These are phyloP conservation scores for Leccinum subspadiceum DNA, from an alignment of 1,284 basidiomycete genomes.

Conservation along the genomic window DNA sequence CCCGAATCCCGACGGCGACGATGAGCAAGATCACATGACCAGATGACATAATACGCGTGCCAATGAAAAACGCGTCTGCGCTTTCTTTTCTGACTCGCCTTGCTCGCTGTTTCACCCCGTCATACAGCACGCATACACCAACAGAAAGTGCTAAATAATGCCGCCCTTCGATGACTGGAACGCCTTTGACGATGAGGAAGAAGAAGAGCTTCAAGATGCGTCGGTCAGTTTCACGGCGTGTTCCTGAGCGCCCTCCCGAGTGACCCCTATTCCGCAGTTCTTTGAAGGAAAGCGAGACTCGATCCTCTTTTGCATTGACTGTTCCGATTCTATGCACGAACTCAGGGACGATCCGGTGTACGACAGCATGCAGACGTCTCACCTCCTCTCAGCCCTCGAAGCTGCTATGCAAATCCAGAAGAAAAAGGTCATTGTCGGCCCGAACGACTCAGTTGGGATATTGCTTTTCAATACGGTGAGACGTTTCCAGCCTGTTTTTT, in stretches of 20 bases:
- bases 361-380: constrained; percentile 61
- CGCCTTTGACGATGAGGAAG: constrained; percentile 70
- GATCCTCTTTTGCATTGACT: constrained; percentile 92
- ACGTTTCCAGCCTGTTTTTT: neutral
- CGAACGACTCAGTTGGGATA: constrained; percentile 86
- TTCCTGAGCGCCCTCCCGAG: neutral
- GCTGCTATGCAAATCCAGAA: constrained; percentile 85
- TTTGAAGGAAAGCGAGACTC: constrained; percentile 78
- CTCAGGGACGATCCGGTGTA: constrained; percentile 62
- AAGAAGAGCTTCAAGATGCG: constrained; percentile 71
- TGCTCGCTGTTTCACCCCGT: neutral
- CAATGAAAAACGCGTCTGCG: constrained; percentile 1
- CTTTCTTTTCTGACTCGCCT: constrained; percentile 5
- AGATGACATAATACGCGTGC: constrained; percentile 27
- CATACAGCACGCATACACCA: neutral
- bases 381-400: constrained; percentile 71
- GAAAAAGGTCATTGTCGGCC: constrained; percentile 85
- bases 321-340: constrained; percentile 84
- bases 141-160: constrained; percentile 33
- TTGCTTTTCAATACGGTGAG: constrained; percentile 91
- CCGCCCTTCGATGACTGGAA: constrained; percentile 74
- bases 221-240: constrained; percentile 41
- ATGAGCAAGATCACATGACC: constrained; percentile 18
- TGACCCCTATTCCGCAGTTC: constrained; percentile 44
- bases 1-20: no score